A percentile compares a stretch with the other conserved stretches of the same genome.
Evolutionary conservation across 2,329 filamentous ascomycete species (phyloP).

Genomic region (Akanthomyces muscarius): DNA sequence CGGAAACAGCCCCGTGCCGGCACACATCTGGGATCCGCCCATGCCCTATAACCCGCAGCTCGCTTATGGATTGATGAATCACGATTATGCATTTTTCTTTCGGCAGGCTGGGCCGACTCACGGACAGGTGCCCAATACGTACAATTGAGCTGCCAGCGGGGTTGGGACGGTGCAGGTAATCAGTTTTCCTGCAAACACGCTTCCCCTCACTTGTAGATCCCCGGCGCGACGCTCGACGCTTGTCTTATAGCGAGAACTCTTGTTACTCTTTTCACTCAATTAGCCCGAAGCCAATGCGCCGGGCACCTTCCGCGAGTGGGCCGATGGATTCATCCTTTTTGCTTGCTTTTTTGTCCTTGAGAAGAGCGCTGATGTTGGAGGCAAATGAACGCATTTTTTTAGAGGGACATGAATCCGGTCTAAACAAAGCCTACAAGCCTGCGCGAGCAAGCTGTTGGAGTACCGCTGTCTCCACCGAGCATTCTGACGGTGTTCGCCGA

Average conservation of each 20-base stretch:
- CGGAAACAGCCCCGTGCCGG: background rate
- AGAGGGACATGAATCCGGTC: background rate
- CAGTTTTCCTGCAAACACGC: background rate
- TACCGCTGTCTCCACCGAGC: too few species aligned
- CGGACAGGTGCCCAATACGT: background rate
- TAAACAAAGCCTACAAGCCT: background rate
- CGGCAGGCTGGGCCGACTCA: background rate
- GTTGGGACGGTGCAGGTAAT: background rate
- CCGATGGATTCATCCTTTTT: background rate
- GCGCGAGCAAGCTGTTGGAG: too few species aligned
- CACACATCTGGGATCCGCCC: background rate
- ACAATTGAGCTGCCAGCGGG: background rate
- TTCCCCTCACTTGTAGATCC: background rate
- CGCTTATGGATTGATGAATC: background rate
- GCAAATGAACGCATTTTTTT: too few species aligned
- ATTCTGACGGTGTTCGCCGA: too few species aligned
- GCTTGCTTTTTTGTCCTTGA: background rate
- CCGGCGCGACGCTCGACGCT: background rate
- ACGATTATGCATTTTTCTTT: background rate
- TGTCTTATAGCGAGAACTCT: background rate
- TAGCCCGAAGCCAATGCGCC: constrained; percentile 2
- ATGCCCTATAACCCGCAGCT: background rate
- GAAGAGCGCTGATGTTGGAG: too few species aligned
- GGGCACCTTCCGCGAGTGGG: constrained; percentile 1
- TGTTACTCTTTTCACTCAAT: background rate